Evolutionary conservation across 345 rosid genomes (phyloP), one percentile per base, ranked within the genome.

Genomic region (Viola odorata): DNA sequence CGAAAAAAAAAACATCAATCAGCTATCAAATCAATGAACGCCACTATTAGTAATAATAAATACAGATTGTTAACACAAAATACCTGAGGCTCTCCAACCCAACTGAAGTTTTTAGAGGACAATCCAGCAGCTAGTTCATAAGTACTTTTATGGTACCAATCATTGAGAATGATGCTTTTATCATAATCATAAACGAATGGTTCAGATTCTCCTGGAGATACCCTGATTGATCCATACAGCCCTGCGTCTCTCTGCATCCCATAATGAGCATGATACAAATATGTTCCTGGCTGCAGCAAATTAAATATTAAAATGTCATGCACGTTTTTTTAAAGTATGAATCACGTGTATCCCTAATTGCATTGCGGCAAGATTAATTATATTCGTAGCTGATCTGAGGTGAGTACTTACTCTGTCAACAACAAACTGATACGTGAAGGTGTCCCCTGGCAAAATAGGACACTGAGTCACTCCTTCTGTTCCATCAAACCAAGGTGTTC

Each of bases 71-170:
- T 42, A 42, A 42, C 11, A 41, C 41, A 45, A 47, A 6, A 44
- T 58, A 87, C 96, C 80, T 85, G 76, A 77, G 98, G 95, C 68
- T 91, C 98, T 0, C 75, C 79, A 14, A 91, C 88, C 96, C 95
- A 91, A n/a, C 17, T 68, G 57, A 88, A 91, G 47, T 81, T 65
- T 37, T 61, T 61, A 13, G 91, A 73, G 41, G 87, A 73, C 50
- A 91, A 73, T 57, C 87, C 96, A 0, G 73, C 65, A 8, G 86
- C 78, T 64, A 79, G 83, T 57, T 88, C 98, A 2, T 74, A 75
- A 51, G 85, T 51, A 62, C 85, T 77, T 42, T 79, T 73, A 58
- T 88, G 97, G 71, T 76, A 91, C 97, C 88, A 88, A 60, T 91
- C 91, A 32, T 63, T 83, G 40, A 91, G 80, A 60, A 88, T 79